phyloP scores from a whole-genome alignment of 2,329 filamentous ascomycete genomes.

The Trichoderma cornu-damae region DNA sequence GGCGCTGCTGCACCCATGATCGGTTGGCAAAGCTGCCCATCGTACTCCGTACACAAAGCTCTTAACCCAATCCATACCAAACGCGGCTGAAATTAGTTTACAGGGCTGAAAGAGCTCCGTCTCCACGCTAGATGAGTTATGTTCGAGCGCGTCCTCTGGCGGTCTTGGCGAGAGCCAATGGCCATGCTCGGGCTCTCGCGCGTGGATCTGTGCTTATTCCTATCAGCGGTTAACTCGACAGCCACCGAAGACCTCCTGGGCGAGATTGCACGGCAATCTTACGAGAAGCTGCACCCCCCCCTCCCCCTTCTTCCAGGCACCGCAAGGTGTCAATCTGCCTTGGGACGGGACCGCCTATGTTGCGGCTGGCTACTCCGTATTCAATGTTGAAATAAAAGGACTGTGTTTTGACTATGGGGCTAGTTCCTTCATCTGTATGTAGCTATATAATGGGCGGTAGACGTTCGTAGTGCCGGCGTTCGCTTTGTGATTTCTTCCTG shows the following conservation, averaged over 20 bases:
- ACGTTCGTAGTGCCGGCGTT: neutral
- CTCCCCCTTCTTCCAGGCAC: no score
- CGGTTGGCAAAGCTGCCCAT: neutral
- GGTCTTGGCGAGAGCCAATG: neutral
- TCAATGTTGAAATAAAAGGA: neutral
- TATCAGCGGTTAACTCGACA: neutral
- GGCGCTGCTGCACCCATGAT: neutral
- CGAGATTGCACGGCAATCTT: neutral
- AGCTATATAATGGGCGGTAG: neutral
- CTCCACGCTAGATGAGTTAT: constrained; percentile 1
- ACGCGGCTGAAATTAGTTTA: constrained; percentile 17
- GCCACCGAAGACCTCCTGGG: neutral
- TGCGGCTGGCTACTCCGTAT: neutral
- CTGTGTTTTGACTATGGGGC: neutral
- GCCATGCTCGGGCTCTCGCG: neutral
- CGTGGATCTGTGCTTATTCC: constrained; percentile 4
- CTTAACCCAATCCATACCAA: neutral
- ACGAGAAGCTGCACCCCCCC: neutral
- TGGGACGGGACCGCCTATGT: neutral
- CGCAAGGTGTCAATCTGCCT: neutral
- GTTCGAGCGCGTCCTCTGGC: neutral
- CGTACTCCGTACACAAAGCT: neutral
- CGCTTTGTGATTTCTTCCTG: neutral
- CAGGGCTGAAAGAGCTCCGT: constrained; percentile 15
- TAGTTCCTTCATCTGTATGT: neutral